Evolutionary conservation across 768 basidiomycete genomes (phyloP).

Genomic region (Mycena vitilis): DNA sequence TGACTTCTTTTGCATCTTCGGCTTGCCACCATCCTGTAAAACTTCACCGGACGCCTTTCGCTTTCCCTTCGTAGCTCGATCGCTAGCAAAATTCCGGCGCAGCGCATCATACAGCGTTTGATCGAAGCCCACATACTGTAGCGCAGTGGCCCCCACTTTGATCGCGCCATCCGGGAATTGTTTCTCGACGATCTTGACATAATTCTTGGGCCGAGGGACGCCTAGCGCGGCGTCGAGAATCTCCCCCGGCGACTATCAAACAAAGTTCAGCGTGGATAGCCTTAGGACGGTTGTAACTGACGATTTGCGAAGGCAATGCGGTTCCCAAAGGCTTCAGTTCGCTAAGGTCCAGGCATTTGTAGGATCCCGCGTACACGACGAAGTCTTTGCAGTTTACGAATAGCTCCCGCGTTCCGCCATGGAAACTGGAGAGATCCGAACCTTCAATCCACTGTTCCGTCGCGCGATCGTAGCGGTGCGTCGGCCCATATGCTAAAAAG

Average conservation of each 20-base stretch:
- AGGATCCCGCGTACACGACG: slow-evolving; percentile 11
- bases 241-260: not conserved
- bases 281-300: not conserved
- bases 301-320: not conserved
- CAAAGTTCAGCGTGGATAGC: not conserved
- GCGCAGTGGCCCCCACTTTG: slow-evolving; percentile 11
- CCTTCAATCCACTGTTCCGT: slow-evolving; percentile 10
- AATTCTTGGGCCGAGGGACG: not conserved
- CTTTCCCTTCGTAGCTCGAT: not conserved
- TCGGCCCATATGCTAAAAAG: slow-evolving; percentile 12
- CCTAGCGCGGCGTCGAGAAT: slow-evolving; percentile 6
- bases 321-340: not conserved
- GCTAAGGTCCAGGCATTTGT: slow-evolving; percentile 18
- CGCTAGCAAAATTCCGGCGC: not conserved
- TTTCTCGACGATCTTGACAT: not conserved
- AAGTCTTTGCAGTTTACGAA: not conserved
- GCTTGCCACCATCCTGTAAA: not conserved
- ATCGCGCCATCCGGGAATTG: not conserved
- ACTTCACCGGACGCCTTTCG: slow-evolving; percentile 8
- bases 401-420: slow-evolving; percentile 16
- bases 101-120: slow-evolving; percentile 1
- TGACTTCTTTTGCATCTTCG: not conserved
- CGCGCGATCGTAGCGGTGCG: slow-evolving; percentile 2
- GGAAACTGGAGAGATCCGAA: slow-evolving; percentile 7
- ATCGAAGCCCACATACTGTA: slow-evolving; percentile 19